A percentile compares a stretch with the other conserved stretches of the same genome.
Evolutionary conservation across 2,329 filamentous ascomycete species (phyloP).

Genomic region (Tympanopsis confertula): DNA sequence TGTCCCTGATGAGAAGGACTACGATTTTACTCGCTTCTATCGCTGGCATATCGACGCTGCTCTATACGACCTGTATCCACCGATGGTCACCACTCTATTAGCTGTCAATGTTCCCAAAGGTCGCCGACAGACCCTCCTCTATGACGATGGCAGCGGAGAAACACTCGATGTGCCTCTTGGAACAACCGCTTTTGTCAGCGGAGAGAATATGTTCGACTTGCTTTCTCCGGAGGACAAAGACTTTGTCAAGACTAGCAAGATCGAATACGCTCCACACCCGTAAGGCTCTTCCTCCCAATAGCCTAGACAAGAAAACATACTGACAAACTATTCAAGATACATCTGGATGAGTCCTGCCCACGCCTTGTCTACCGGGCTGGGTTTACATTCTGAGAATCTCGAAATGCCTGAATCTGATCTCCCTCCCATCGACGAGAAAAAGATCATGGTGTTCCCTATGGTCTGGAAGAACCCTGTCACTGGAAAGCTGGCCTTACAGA

Average conservation of each 20-base stretch:
- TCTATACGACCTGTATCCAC: conserved; percentile 39
- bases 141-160: conserved; percentile 39
- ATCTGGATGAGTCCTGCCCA: conserved; percentile 43
- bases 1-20: conserved; percentile 35
- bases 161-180: conserved; percentile 36
- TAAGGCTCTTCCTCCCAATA: not conserved
- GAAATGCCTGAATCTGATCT: conserved; percentile 32
- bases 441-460: conserved; percentile 42
- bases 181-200: conserved; percentile 41
- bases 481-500: conserved; percentile 35
- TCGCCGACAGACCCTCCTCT: conserved; percentile 34
- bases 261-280: conserved; percentile 44
- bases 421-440: conserved; percentile 34
- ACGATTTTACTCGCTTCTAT: conserved; percentile 40
- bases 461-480: conserved; percentile 44
- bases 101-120: conserved; percentile 39
- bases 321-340: too few species aligned
- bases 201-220: conserved; percentile 38
- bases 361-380: conserved; percentile 37
- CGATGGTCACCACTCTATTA: conserved; percentile 37
- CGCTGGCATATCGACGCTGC: conserved; percentile 46
- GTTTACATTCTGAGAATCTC: conserved; percentile 35
- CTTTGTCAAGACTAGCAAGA: conserved; percentile 35
- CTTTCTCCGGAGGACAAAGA: conserved; percentile 35
- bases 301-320: not conserved